A percentile compares a stretch with the other conserved stretches of the same genome.
Evolutionary conservation across 1,284 basidiomycete genomes (phyloP).

Genomic region (Papiliotrema nemorosa): DNA sequence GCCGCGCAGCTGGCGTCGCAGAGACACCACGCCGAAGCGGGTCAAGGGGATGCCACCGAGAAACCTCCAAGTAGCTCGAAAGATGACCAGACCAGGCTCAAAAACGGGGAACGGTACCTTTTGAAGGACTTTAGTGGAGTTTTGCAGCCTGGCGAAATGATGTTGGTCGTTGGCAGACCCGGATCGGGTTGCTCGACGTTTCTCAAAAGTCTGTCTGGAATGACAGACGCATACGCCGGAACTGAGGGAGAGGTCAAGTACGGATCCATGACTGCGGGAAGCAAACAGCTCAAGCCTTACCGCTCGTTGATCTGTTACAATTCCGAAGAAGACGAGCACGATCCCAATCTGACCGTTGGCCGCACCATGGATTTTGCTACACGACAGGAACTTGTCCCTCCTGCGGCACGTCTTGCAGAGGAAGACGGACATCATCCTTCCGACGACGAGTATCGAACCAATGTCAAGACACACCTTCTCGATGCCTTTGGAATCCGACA

Average conservation of each 20-base stretch:
- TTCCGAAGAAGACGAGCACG: constrained; percentile 42
- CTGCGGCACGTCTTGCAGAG: constrained; percentile 15
- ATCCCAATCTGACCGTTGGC: constrained; percentile 40
- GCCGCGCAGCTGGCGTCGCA: not conserved
- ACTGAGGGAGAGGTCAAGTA: constrained; percentile 49
- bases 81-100: constrained; percentile 26
- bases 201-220: constrained; percentile 50
- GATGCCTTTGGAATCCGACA: constrained; percentile 70
- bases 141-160: constrained; percentile 44
- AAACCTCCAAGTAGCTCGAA: constrained; percentile 14
- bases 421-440: constrained; percentile 28
- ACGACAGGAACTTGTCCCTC: constrained; percentile 36
- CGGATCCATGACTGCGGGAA: constrained; percentile 33
- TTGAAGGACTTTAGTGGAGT: constrained; percentile 36
- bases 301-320: constrained; percentile 34
- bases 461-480: constrained; percentile 57
- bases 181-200: constrained; percentile 52
- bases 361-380: constrained; percentile 44
- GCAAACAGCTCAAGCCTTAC: constrained; percentile 19
- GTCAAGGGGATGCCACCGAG: constrained; percentile 18
- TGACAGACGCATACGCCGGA: constrained; percentile 46
- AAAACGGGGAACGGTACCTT: constrained; percentile 38
- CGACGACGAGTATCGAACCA: constrained; percentile 52
- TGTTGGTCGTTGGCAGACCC: constrained; percentile 47
- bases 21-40: constrained; percentile 5